These are phyloP conservation scores for Metroxylon sagu DNA, from an alignment of 176 grass and related monocot genomes.

Conservation along the genomic window DNA sequence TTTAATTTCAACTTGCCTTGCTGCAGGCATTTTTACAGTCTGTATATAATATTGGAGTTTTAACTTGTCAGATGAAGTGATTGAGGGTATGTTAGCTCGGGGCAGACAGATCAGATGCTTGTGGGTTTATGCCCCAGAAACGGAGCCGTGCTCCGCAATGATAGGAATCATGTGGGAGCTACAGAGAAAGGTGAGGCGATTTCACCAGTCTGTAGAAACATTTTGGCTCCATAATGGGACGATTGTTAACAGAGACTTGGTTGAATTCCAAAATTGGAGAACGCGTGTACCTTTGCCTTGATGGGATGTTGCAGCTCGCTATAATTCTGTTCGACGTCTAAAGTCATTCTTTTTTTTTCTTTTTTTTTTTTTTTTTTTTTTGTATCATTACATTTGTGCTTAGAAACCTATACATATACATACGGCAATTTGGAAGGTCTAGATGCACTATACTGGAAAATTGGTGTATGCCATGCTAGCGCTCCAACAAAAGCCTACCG, in stretches of 20 bases:
- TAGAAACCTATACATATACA: too few relatives aligned
- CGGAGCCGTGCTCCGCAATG: conserved; percentile 71
- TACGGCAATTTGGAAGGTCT: too few relatives aligned
- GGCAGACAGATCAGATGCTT: conserved; percentile 64
- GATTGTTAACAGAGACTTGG: conserved; percentile 66
- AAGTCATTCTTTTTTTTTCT: too few relatives aligned
- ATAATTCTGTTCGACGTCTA: too few relatives aligned
- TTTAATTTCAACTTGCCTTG: too few relatives aligned
- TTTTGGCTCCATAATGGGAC: conserved; percentile 88
- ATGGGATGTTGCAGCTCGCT: not conserved
- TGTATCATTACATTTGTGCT: too few relatives aligned
- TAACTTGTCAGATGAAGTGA: conserved; percentile 50
- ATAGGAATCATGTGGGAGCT: conserved; percentile 77
- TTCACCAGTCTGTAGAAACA: conserved; percentile 69
- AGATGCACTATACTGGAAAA: too few relatives aligned
- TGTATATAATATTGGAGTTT: too few relatives aligned
- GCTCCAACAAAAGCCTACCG: too few relatives aligned
- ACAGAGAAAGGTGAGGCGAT: conserved; percentile 58
- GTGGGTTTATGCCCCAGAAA: conserved; percentile 67
- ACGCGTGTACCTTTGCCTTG: conserved; percentile 60
- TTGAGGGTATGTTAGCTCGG: conserved; percentile 55
- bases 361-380: too few relatives aligned
- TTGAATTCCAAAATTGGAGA: conserved; percentile 64
- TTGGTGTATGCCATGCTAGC: too few relatives aligned
- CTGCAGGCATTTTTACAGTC: too few relatives aligned